Evolutionary conservation across 495 filamentous ascomycete genomes (phyloP), one percentile per base, ranked within the genome.

Genomic region (Hypoxylon lienhwacheense): DNA sequence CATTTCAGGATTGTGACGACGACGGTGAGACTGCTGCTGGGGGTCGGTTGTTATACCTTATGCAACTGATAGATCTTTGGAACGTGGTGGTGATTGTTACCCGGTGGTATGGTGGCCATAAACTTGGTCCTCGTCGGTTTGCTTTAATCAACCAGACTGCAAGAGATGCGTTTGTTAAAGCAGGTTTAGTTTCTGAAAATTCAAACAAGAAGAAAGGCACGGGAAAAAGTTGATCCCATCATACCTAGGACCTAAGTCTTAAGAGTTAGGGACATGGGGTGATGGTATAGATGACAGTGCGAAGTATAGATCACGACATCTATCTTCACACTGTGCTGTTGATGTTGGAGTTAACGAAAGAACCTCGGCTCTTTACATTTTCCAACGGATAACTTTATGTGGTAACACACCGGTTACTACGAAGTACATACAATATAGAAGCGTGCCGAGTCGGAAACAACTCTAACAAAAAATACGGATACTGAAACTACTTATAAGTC

Each of bases 11-110:
- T 70, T 95, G 86, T 65, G 86, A 98, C 60, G 93, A 97, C 66
- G 93, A 98, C 65, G 93, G 93, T 7, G 93, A 98, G 76, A 88
- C 86, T n/a, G 93, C 93, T 16, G 93, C 93, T 3, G 93, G 93
- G 1, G 83, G 86, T 0, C 80, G 93, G 19, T 63, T 97, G 61
- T 73, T 96, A 31, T 88, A 95, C 73, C 72, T 98, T 36, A 84
- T 98, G 84, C 89, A 96, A 76, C 66, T 92, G 59, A 97, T 97
- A 91, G 88, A 90, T 69, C 81, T 95, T 6, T 95, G 89, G 89
- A 82, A 93, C 69, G 82, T 86, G 5, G 83, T 97, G 67, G 90
- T 97, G 1, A 87, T 98, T n/a, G 93, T 98, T 12, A 90, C 87
- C 26, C 71, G 93, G 42, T 98, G 93, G 93, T 97, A 95, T 73